These are phyloP conservation scores for Leucosporidium scottii DNA, from an alignment of 768 basidiomycete species.

Conservation along the genomic window DNA sequence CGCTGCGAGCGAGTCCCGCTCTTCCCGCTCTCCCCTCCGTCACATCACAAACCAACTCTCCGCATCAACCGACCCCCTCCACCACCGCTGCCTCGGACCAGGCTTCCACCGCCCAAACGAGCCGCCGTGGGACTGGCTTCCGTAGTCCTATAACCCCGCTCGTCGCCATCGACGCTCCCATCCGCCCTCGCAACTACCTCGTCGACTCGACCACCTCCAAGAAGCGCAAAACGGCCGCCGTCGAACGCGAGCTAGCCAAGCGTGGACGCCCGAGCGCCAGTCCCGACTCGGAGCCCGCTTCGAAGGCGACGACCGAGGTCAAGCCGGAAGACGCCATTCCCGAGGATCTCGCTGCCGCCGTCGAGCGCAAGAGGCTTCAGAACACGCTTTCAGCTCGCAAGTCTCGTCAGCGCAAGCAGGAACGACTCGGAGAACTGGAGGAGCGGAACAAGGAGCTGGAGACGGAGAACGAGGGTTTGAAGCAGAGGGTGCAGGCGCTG, in stretches of 20 bases:
- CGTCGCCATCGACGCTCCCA: conserved; percentile 68
- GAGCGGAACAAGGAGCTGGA: conserved; percentile 47
- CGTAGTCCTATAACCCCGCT: conserved; percentile 3
- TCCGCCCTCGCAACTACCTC: conserved; percentile 66
- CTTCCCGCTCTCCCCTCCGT: background rate
- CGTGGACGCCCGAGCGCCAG: background rate
- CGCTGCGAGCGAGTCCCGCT: background rate
- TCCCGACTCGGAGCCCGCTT: background rate
- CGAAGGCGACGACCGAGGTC: background rate
- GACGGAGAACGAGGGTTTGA: background rate
- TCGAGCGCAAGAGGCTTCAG: conserved; percentile 67
- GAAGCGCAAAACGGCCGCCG: conserved; percentile 49
- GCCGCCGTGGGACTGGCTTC: conserved; percentile 10
- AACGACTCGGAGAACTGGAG: conserved; percentile 53
- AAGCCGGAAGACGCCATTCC: conserved; percentile 8
- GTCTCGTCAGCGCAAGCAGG: conserved; percentile 60
- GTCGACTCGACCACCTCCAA: conserved; percentile 67
- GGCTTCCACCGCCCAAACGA: background rate
- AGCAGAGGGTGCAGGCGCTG: background rate
- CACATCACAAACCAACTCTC: background rate
- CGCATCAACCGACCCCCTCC: background rate
- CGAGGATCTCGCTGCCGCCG: conserved; percentile 47
- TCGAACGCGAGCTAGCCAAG: conserved; percentile 31
- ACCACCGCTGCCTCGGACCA: background rate
- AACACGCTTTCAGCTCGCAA: conserved; percentile 77